phyloP scores from a whole-genome alignment of 495 filamentous ascomycete species.

The Sabuloglossum arenarium region DNA sequence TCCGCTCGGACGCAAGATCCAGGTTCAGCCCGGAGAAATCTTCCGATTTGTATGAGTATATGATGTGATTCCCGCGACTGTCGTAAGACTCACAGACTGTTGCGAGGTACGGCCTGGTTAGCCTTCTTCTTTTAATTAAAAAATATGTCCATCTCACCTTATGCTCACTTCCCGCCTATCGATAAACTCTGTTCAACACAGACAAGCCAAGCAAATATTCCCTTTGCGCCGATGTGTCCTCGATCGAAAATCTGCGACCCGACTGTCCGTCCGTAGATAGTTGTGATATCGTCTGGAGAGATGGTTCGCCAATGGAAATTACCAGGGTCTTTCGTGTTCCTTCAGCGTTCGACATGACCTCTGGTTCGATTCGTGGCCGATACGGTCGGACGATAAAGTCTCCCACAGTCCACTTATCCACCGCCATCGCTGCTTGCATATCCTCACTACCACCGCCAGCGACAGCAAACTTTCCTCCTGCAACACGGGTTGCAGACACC shows the following conservation, averaged over 20 bases:
- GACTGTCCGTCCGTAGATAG: neutral
- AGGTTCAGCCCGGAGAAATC: neutral
- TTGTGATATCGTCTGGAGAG: neutral
- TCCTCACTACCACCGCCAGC: neutral
- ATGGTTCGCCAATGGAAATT: neutral
- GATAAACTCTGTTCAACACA: too few relatives aligned
- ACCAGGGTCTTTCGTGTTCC: neutral
- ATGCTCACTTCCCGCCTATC: too few relatives aligned
- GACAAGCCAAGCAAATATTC: too few relatives aligned
- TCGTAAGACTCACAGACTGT: neutral
- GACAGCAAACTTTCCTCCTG: neutral
- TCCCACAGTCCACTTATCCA: too few relatives aligned
- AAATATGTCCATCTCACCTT: too few relatives aligned
- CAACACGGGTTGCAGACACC: too few relatives aligned
- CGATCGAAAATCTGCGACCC: neutral
- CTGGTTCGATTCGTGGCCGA: constrained; percentile 7
- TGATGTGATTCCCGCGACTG: neutral
- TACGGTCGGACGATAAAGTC: too few relatives aligned
- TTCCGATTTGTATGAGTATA: neutral
- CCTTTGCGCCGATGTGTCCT: too few relatives aligned
- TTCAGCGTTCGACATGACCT: constrained; percentile 12
- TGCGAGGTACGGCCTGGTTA: too few relatives aligned
- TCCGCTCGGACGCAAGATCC: neutral
- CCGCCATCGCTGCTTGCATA: too few relatives aligned
- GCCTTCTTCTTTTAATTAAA: too few relatives aligned